A percentile compares a stretch with the other conserved stretches of the same genome.
phyloP scores from a whole-genome alignment of 2,329 filamentous ascomycete species.

The Sclerotinia subarctica region DNA sequence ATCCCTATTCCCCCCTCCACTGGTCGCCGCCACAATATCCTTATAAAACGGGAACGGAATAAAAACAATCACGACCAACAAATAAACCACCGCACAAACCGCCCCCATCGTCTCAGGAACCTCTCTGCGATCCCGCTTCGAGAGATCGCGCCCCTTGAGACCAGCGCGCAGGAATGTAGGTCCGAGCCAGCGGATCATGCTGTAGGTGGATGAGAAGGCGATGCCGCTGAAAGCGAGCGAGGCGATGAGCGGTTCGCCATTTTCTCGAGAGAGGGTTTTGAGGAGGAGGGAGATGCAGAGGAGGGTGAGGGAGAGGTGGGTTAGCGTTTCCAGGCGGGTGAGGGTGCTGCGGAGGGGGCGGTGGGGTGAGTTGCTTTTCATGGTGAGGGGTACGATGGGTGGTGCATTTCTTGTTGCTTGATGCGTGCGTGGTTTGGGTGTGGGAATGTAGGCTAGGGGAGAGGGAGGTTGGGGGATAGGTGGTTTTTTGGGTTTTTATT shows the following conservation, averaged over 20 bases:
- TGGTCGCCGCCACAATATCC: conserved; percentile 92
- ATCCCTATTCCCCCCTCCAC: conserved; percentile 87
- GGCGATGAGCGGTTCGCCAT: conserved; percentile 85
- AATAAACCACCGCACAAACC: conserved; percentile 86
- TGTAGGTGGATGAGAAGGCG: conserved; percentile 77
- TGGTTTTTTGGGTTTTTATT: conserved; percentile 9
- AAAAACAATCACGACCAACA: conserved; percentile 84
- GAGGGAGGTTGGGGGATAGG: not conserved
- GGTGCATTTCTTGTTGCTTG: not conserved
- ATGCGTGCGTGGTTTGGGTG: not conserved
- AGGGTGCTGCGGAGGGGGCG: conserved; percentile 39
- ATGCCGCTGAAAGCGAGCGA: conserved; percentile 83
- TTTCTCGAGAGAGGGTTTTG: conserved; percentile 65
- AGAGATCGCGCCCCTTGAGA: conserved; percentile 84
- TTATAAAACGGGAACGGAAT: conserved; percentile 98
- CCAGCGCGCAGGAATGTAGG: conserved; percentile 84
- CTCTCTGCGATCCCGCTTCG: conserved; percentile 70
- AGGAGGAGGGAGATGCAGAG: conserved; percentile 61
- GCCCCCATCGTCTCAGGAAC: conserved; percentile 97
- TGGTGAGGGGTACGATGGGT: not conserved
- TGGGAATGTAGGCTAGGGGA: not conserved
- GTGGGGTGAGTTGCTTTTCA: conserved; percentile 2
- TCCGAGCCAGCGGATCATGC: conserved; percentile 90
- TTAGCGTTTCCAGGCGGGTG: conserved; percentile 50
- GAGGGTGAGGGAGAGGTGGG: conserved; percentile 59